Base-by-base conservation (phyloP, 1,284 basidiomycete genomes). In the Omphalotus olearius region DNA sequence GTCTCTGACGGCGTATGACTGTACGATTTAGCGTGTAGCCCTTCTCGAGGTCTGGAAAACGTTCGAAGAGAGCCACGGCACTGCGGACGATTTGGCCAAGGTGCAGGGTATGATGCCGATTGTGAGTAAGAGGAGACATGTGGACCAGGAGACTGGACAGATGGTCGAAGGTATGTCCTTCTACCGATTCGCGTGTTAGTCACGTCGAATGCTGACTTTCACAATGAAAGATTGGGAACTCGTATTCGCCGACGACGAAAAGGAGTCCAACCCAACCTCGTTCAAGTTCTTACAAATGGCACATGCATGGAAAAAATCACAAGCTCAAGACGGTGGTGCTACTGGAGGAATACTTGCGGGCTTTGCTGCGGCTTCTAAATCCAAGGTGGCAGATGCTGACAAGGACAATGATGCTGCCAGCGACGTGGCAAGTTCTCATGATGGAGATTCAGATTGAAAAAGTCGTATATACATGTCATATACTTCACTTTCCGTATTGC, bases 211-310 rank as follows among this genome's bases (percentile, higher is more conserved):
- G 4, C 26, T 42, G 36, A 42, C 56, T 46, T 53, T 51, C 39
- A 13, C 35, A 49, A 35, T 50, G 23, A 14, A 64, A 93, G 92
- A 95, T 64, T 96, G 90, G 86, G 93, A 96, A 65, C 83, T 95
- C 64, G 85, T 94, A 18, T 98, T 97, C 68, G 85, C 92, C 28
- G 94, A 97, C 73, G 94, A 98, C 76, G 92, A 96, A 63, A 81
- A 85, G 51, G 92, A 95, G 63, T 82, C 88, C 41, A 95, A 96
- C 63, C 91, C 94, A 0, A 87, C 91, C 0, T 84, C 91, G 1
- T 95, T 93, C 84, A 94, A 93, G 65, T 92, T 95, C 75, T 74
- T 97, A 65, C 88, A 95, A 66, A 91, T 90, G 76, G 94, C 94
- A 1, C 92, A 93, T 65, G 87, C 87, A 2, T 97, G 94, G 94